Evolutionary conservation across 2,329 filamentous ascomycete genomes (phyloP), one percentile per base, ranked within the genome.

Genomic region (Aspergillus pseudoviridinutans): DNA sequence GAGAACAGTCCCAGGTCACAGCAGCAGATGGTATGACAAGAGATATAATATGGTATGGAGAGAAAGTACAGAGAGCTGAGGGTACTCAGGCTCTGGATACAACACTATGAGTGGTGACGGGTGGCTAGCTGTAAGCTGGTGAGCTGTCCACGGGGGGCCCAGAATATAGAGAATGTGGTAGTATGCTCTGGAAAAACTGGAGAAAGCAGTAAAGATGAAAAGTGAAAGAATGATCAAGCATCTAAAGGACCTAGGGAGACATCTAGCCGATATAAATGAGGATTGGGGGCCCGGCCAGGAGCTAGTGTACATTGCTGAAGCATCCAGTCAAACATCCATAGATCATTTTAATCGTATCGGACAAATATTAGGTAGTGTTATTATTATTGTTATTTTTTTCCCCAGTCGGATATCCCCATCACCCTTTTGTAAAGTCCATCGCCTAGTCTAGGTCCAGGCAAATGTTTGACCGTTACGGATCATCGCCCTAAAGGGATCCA

Each of bases 381-480:
- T 17, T n/a, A n/a, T 44, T 20, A 12, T 46, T 46, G 1, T 46
- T 24, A 4, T 46, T 9, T 46, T 24, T 44, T 42, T 22, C 20
- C 20, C 28, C 28, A 8, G 41, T n/a, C 20, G 2, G 41, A 22
- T 22, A 22, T 46, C 42, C 20, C 42, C 42, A 46, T 46, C 22
- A 46, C 42, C 42, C 42, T 24, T 17, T 24, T 46, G 42, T 46
- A 22, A 24, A 24, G 42, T 22, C 22, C n/a, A 29, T 29, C 28
- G 28, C 28, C 28, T 12, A 29, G 28, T 20, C 42, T 46, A 46
- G 42, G 22, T 25, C 22, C 20, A 46, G 29, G 51, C 32, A 38
- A 35, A 29, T 56, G 28, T 54, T 54, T 60, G 54, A 29, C 51
- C 28, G 32, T 54, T 38, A 49, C 4, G 51, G 44, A 44, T 24